Percentiles rank a stretch among this genome's conserved stretches.
Conservation (phyloP, 2,329 filamentous ascomycete genomes). For the Fusarium sp. region DNA sequence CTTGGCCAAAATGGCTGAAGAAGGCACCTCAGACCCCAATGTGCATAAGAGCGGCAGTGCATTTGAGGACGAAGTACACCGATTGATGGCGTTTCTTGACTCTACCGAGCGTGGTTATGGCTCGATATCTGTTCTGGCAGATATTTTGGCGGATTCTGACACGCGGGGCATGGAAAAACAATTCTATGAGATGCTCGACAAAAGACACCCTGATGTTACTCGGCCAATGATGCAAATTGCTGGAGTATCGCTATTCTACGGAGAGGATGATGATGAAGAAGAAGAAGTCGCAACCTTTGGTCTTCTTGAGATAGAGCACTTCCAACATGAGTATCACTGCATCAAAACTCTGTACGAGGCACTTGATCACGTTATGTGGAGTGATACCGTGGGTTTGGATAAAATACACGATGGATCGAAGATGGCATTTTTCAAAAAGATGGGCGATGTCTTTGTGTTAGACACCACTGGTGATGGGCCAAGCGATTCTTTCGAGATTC, state of each 20-base stretch:
- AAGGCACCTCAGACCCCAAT: slow-evolving; percentile 44
- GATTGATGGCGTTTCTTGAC: slow-evolving; percentile 71
- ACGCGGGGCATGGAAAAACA: slow-evolving; percentile 51
- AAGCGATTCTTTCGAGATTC: slow-evolving; percentile 58
- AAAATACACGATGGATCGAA: slow-evolving; percentile 49
- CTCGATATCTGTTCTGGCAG: slow-evolving; percentile 59
- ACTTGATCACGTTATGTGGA: slow-evolving; percentile 60
- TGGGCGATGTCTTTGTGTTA: slow-evolving; percentile 61
- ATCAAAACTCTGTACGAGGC: slow-evolving; percentile 59
- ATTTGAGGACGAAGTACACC: slow-evolving; percentile 65
- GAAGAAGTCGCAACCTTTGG: slow-evolving; percentile 52
- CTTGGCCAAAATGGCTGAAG: slow-evolving; percentile 46
- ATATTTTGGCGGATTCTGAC: slow-evolving; percentile 47
- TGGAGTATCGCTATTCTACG: slow-evolving; percentile 42
- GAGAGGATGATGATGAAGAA: slow-evolving; percentile 31
- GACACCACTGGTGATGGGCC: slow-evolving; percentile 55
- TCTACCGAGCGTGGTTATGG: slow-evolving; percentile 68
- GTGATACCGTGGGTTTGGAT: slow-evolving; percentile 51
- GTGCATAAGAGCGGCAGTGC: slow-evolving; percentile 43
- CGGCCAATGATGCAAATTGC: slow-evolving; percentile 48
- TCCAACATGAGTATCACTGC: slow-evolving; percentile 48
- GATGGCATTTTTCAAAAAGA: slow-evolving; percentile 56
- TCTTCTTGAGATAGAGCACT: slow-evolving; percentile 54
- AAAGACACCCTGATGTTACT: slow-evolving; percentile 39
- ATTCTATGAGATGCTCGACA: slow-evolving; percentile 56